phyloP scores from a whole-genome alignment of 805 yeast genomes.

The Candida mattraensis region DNA sequence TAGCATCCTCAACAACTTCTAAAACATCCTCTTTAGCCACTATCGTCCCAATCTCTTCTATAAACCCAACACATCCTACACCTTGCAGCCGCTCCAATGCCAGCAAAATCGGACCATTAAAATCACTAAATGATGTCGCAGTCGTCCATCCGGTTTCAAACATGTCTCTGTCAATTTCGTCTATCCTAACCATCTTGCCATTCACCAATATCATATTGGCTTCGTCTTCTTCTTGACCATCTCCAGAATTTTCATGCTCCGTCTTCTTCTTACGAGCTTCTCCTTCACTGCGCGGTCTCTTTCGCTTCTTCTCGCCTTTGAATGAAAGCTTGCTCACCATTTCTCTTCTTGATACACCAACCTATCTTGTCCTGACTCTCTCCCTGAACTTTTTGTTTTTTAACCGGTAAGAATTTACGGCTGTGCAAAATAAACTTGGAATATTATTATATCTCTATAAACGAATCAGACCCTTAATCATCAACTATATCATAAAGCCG shows the following conservation, averaged over 20 bases:
- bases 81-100: constrained; percentile 11
- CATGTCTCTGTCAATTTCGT: constrained; percentile 17
- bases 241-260: neutral
- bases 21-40: constrained; percentile 12
- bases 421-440: no score
- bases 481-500: constrained; percentile 53
- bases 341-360: neutral
- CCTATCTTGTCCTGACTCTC: no score
- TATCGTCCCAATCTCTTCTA: constrained; percentile 6
- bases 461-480: constrained; percentile 5
- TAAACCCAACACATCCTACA: constrained; percentile 18
- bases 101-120: constrained; percentile 30
- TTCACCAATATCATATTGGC: constrained; percentile 24
- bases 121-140: constrained; percentile 18
- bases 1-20: constrained; percentile 10
- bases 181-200: constrained; percentile 17
- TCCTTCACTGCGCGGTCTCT: constrained; percentile 11
- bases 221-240: constrained; percentile 10
- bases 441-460: constrained; percentile 2
- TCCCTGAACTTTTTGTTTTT: no score
- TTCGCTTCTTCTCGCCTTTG: constrained; percentile 30
- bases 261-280: constrained; percentile 5
- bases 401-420: no score
- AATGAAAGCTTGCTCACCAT: constrained; percentile 36
- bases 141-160: constrained; percentile 35